These are phyloP conservation scores for Pelargonium myrrhifolium DNA, from an alignment of 441 rosid species.

Conservation along the genomic window DNA sequence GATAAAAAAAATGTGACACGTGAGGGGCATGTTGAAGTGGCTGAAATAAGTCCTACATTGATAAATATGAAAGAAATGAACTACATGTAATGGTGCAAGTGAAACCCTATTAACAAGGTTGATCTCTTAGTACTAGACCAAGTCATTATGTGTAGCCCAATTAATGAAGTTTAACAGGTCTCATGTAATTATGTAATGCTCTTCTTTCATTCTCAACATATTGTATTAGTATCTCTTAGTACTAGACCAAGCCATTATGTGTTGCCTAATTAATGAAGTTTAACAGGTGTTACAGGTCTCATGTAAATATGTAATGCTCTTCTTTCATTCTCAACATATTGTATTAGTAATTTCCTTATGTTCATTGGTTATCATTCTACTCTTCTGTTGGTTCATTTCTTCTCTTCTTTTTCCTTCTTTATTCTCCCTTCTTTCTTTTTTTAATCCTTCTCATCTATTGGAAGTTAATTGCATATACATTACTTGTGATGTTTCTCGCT, in stretches of 20 bases:
- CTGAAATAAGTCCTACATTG: too few relatives aligned
- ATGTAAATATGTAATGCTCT: conserved; percentile 1
- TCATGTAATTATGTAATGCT: conserved; percentile 1
- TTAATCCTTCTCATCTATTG: not conserved
- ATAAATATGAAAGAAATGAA: too few relatives aligned
- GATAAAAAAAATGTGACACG: too few relatives aligned
- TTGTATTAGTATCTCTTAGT: too few relatives aligned
- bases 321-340: not conserved
- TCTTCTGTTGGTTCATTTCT: not conserved
- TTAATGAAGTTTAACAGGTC: not conserved
- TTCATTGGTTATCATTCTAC: not conserved
- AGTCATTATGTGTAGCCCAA: too few relatives aligned
- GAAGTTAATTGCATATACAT: not conserved
- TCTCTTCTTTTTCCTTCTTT: conserved; percentile 1
- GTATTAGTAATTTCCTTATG: not conserved
- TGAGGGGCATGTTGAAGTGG: too few relatives aligned
- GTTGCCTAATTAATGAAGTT: too few relatives aligned
- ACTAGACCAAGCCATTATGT: too few relatives aligned
- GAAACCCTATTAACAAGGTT: too few relatives aligned
- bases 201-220: not conserved
- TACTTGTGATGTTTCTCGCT: not conserved
- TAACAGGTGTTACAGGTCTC: not conserved
- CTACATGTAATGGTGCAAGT: too few relatives aligned
- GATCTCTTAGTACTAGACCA: too few relatives aligned
- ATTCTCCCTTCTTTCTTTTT: not conserved